These are phyloP conservation scores for Tulasnella sp. DNA, from an alignment of 768 basidiomycete genomes.

Conservation along the genomic window DNA sequence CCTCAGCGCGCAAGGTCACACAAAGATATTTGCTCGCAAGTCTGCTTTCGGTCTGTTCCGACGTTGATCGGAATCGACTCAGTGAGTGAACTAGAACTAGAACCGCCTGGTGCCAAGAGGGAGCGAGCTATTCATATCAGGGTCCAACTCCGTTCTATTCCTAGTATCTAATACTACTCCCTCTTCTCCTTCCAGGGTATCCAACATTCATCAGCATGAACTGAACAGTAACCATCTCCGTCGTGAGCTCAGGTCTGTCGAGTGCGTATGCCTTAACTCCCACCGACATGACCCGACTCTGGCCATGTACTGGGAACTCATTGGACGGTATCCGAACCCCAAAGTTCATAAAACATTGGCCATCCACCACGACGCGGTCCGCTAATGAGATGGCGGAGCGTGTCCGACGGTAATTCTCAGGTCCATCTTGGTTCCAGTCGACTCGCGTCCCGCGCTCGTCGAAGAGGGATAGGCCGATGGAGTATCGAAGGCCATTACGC, in stretches of 20 bases:
- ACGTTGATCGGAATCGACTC: no score
- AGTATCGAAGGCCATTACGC: not conserved
- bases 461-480: conserved; percentile 9
- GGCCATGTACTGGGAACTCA: not conserved
- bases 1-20: no score
- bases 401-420: conserved; percentile 9
- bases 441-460: not conserved
- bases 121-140: no score
- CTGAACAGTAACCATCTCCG: not conserved
- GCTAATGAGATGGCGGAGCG: conserved; percentile 3
- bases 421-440: conserved; percentile 16
- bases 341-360: conserved; percentile 10
- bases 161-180: no score
- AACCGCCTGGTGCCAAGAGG: no score
- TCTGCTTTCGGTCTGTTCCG: no score
- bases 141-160: no score
- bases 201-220: conserved; percentile 9
- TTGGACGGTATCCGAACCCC: not conserved
- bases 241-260: conserved; percentile 7
- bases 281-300: not conserved
- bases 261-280: conserved; percentile 13
- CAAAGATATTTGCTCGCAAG: no score
- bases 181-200: no score
- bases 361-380: conserved; percentile 8
- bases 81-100: no score